Evolutionary conservation across 2,329 filamentous ascomycete genomes (phyloP).

Genomic region (Nemania sp.): DNA sequence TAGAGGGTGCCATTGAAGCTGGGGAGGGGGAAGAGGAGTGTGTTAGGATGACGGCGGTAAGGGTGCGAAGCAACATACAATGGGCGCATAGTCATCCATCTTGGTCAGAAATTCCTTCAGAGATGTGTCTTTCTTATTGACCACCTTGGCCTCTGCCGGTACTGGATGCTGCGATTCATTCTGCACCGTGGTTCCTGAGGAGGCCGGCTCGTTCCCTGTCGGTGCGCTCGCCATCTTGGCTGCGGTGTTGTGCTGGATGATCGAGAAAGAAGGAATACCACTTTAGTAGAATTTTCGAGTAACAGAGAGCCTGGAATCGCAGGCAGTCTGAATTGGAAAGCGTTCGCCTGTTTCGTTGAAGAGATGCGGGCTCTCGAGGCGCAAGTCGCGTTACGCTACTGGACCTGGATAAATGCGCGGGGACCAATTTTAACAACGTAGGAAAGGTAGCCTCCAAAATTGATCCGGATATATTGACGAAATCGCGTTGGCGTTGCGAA

Average conservation of each 20-base stretch:
- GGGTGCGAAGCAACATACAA: conserved; percentile 63
- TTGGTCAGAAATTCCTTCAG: conserved; percentile 90
- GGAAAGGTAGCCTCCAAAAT: too few species aligned
- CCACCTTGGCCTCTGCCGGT: conserved; percentile 60
- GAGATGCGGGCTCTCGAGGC: conserved; percentile 1
- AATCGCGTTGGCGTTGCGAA: background rate
- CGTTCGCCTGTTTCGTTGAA: background rate
- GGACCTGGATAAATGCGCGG: conserved; percentile 1
- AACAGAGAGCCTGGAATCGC: background rate
- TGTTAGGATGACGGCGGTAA: background rate
- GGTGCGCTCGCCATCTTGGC: conserved; percentile 35
- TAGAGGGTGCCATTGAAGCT: too few species aligned
- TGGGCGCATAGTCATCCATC: conserved; percentile 98
- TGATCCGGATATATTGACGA: too few species aligned
- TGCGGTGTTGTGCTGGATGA: background rate
- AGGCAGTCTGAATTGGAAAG: background rate
- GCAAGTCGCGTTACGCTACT: conserved; percentile 11
- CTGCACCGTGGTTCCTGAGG: conserved; percentile 32
- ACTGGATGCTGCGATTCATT: conserved; percentile 28
- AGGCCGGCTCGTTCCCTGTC: conserved; percentile 37
- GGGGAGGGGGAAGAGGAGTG: background rate
- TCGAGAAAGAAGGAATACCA: background rate
- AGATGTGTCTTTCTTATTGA: conserved; percentile 87
- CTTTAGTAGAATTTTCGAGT: too few species aligned
- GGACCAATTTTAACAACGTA: too few species aligned